Conservation (phyloP, 768 basidiomycete species). For the Scleroderma bovista region DNA sequence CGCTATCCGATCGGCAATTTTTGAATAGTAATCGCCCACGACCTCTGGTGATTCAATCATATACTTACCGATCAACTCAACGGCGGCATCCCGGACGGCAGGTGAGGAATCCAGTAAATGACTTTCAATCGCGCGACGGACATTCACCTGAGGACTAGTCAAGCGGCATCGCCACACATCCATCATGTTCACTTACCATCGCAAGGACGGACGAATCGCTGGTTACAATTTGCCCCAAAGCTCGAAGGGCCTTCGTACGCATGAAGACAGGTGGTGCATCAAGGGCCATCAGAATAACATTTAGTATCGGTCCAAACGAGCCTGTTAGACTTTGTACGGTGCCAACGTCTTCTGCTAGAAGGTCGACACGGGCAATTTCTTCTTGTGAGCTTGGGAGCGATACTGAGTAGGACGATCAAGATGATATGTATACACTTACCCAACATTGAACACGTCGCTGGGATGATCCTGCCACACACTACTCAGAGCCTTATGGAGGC, state of each 20-base stretch:
- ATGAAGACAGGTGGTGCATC: slow-evolving; percentile 87
- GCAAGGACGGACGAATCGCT: slow-evolving; percentile 82
- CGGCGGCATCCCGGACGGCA: slow-evolving; percentile 92
- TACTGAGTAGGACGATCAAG: slow-evolving; percentile 3
- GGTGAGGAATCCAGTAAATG: slow-evolving; percentile 90
- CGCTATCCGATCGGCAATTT: slow-evolving; percentile 85
- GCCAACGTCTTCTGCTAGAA: slow-evolving; percentile 69
- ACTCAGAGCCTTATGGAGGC: slow-evolving; percentile 58
- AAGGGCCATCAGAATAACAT: slow-evolving; percentile 69
- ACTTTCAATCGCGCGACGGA: slow-evolving; percentile 82
- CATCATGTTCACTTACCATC: slow-evolving; percentile 42
- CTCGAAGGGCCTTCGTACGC: slow-evolving; percentile 90
- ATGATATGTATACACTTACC: slow-evolving; percentile 38
- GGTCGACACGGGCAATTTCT: slow-evolving; percentile 62
- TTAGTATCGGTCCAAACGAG: slow-evolving; percentile 81
- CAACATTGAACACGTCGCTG: slow-evolving; percentile 76
- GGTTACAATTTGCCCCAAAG: slow-evolving; percentile 83
- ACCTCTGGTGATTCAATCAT: slow-evolving; percentile 85
- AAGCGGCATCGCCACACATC: neutral
- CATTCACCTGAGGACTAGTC: slow-evolving; percentile 48
- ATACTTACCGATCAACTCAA: slow-evolving; percentile 97
- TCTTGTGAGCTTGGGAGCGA: slow-evolving; percentile 53
- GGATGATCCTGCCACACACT: slow-evolving; percentile 68
- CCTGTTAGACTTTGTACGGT: slow-evolving; percentile 68
- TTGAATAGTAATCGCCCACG: slow-evolving; percentile 83